These are phyloP conservation scores for Graphiopsis chlorocephala DNA, from an alignment of 2,329 filamentous ascomycete species.

Conservation along the genomic window DNA sequence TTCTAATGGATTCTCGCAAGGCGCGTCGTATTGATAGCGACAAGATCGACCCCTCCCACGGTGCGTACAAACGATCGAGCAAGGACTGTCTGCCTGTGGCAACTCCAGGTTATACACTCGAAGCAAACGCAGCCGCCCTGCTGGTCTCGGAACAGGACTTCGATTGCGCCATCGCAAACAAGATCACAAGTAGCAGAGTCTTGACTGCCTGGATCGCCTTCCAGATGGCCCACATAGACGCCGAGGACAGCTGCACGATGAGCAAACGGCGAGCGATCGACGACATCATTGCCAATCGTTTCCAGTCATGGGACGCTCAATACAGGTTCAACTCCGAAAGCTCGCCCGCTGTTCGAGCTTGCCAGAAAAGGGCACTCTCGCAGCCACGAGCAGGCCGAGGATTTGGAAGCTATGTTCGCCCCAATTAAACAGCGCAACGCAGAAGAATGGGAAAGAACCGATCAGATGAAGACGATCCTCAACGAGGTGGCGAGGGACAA, in stretches of 20 bases:
- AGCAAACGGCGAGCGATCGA: background rate
- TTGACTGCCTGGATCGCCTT: too few species aligned
- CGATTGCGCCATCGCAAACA: too few species aligned
- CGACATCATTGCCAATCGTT: background rate
- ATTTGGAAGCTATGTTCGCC: background rate
- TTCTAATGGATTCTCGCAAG: too few species aligned
- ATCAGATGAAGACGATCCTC: background rate
- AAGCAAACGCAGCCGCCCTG: too few species aligned
- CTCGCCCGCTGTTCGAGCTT: background rate
- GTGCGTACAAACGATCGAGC: too few species aligned
- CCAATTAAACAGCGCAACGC: background rate
- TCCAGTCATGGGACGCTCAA: too few species aligned
- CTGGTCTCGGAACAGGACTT: too few species aligned
- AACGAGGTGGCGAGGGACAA: background rate
- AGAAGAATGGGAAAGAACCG: background rate
- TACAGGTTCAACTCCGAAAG: background rate
- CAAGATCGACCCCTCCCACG: too few species aligned
- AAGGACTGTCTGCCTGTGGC: too few species aligned
- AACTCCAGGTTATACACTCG: too few species aligned
- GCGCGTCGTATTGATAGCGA: too few species aligned
- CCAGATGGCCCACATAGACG: background rate
- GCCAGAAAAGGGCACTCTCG: background rate
- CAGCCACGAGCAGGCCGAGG: background rate
- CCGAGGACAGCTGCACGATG: background rate
- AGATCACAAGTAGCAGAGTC: too few species aligned